Conservation (phyloP, 495 filamentous ascomycete genomes). For the Ascodesmis nigricans region DNA sequence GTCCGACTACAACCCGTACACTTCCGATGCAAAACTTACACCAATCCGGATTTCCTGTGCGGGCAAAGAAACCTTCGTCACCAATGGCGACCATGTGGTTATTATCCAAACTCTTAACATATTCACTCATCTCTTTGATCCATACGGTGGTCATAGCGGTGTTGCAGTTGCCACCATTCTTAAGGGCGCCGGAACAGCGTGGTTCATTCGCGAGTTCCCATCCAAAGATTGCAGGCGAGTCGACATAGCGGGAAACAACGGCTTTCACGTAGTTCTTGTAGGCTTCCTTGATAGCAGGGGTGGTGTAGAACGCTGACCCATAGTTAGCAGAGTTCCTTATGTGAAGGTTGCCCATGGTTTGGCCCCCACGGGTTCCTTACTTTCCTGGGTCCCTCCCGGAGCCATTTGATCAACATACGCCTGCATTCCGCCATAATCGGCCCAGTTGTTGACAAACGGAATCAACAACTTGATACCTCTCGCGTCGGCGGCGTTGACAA, state of each 20-base stretch:
- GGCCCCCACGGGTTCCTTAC: too few species aligned
- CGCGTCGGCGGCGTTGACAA: conserved; percentile 36
- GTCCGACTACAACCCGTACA: too few species aligned
- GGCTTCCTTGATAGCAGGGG: conserved; percentile 24
- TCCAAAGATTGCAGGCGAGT: conserved; percentile 31
- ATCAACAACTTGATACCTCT: conserved; percentile 35
- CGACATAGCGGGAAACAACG: conserved; percentile 33
- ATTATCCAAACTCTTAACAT: conserved; percentile 36
- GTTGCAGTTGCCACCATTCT: conserved; percentile 20
- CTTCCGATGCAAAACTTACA: not conserved
- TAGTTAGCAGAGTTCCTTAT: too few species aligned
- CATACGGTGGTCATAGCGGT: conserved; percentile 32
- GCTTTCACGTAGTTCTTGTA: conserved; percentile 36
- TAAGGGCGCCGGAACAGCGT: conserved; percentile 27
- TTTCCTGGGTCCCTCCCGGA: conserved; percentile 21
- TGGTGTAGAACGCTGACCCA: conserved; percentile 25
- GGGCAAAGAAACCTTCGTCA: conserved; percentile 26
- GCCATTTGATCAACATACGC: conserved; percentile 25
- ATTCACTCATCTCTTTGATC: conserved; percentile 29
- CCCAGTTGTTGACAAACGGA: conserved; percentile 31
- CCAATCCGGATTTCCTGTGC: not conserved
- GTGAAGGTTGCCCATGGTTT: too few species aligned
- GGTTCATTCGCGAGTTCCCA: conserved; percentile 45
- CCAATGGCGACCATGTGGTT: conserved; percentile 37
- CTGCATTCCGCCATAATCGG: conserved; percentile 33